A percentile compares a stretch with the other conserved stretches of the same genome.
phyloP scores from a whole-genome alignment of 306 rosid genomes.

The Medicago lupulina region DNA sequence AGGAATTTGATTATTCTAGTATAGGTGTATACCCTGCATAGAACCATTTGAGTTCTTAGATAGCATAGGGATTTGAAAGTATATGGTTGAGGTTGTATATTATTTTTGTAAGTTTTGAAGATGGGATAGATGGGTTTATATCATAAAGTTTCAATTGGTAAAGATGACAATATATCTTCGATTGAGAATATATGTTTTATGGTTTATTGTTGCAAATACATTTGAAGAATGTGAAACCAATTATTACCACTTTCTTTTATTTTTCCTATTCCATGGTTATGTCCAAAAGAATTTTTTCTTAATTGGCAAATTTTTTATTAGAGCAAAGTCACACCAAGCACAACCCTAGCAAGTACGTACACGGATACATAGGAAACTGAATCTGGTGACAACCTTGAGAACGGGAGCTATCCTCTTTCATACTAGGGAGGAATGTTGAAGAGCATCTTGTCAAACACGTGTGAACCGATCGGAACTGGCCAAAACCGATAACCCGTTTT shows the following conservation, averaged over 20 bases:
- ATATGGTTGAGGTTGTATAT: conserved; percentile 90
- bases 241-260: neutral
- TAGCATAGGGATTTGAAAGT: conserved; percentile 74
- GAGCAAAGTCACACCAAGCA: too few relatives aligned
- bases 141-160: conserved; percentile 60
- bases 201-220: conserved; percentile 22
- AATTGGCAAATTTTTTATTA: too few relatives aligned
- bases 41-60: conserved; percentile 76
- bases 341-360: too few relatives aligned
- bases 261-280: neutral
- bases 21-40: conserved; percentile 81
- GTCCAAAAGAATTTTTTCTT: too few relatives aligned
- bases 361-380: too few relatives aligned
- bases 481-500: too few relatives aligned
- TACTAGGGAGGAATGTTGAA: too few relatives aligned
- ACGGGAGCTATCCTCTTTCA: too few relatives aligned
- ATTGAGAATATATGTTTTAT: conserved; percentile 41
- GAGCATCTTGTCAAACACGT: too few relatives aligned
- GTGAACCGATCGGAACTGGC: too few relatives aligned
- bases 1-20: conserved; percentile 65
- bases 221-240: conserved; percentile 11
- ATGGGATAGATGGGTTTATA: conserved; percentile 70
- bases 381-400: too few relatives aligned
- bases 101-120: conserved; percentile 77
- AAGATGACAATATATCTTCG: conserved; percentile 61